Evolutionary conservation across 1,139 yeast species (phyloP).

Genomic region (Blastobotrys aristatus): DNA sequence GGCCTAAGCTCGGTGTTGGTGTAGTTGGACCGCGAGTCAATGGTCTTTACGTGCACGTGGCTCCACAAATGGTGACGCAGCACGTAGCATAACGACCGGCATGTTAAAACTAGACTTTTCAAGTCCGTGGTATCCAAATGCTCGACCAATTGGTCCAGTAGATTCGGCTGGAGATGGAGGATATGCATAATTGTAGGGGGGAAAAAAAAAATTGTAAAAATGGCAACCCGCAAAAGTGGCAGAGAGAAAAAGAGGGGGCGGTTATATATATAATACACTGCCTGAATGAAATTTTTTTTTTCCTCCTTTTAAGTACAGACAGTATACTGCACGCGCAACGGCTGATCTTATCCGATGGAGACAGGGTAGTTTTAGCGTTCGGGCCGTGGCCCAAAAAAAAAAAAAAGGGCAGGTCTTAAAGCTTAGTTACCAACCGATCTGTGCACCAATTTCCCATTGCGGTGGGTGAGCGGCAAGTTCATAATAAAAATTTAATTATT

Average conservation of each 20-base stretch:
- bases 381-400: too few relatives aligned
- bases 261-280: neutral
- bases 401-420: too few relatives aligned
- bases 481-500: too few relatives aligned
- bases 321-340: too few relatives aligned
- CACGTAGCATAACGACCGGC: conserved; percentile 7
- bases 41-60: conserved; percentile 13
- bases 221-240: neutral
- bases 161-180: conserved; percentile 2
- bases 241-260: too few relatives aligned
- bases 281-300: neutral
- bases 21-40: conserved; percentile 6
- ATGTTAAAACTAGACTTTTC: conserved; percentile 8
- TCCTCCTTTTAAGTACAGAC: neutral
- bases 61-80: conserved; percentile 13
- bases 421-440: too few relatives aligned
- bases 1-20: conserved; percentile 12
- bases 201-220: neutral
- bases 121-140: conserved; percentile 9
- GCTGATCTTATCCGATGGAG: too few relatives aligned
- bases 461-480: too few relatives aligned
- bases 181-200: conserved; percentile 3
- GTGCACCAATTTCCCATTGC: too few relatives aligned
- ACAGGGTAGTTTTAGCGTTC: too few relatives aligned
- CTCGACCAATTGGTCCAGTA: conserved; percentile 7